Evolutionary conservation across 257 asterid species (phyloP).

Genomic region (Solanum infundibuliforme): DNA sequence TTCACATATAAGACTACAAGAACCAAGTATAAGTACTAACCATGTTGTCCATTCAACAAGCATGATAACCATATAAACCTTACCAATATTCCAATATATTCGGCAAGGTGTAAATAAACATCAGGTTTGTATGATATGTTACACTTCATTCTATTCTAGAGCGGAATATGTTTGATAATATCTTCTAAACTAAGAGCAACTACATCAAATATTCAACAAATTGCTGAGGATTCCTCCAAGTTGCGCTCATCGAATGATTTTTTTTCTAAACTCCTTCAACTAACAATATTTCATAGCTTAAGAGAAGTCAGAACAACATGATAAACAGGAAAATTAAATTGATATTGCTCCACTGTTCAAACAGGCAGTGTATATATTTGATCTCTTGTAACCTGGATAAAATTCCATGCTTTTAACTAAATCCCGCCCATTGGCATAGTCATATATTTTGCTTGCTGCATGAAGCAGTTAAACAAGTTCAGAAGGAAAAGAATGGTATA

Average conservation of each 20-base stretch:
- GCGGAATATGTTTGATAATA: not conserved
- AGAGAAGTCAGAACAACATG: not conserved
- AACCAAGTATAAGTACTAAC: not conserved
- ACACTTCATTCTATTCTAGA: not conserved
- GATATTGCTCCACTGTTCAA: not conserved
- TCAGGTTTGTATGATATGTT: not conserved
- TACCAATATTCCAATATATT: not conserved
- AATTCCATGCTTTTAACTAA: not conserved
- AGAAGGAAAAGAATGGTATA: slow-evolving; percentile 20
- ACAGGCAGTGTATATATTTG: not conserved
- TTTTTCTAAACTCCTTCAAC: not conserved
- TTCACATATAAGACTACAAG: not conserved
- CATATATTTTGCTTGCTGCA: not conserved
- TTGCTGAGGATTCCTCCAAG: not conserved
- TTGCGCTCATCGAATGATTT: not conserved
- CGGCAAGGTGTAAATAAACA: not conserved
- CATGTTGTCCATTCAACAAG: not conserved
- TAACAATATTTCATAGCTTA: not conserved
- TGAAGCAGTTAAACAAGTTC: not conserved
- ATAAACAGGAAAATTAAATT: not conserved
- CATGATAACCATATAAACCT: not conserved
- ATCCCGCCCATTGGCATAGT: not conserved
- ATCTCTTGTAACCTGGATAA: not conserved
- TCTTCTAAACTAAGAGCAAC: not conserved
- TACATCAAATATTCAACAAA: not conserved